Evolutionary conservation across 176 grass and related monocot species (phyloP), one percentile per base, ranked within the genome.

Genomic region (Zoysia pacifica): DNA sequence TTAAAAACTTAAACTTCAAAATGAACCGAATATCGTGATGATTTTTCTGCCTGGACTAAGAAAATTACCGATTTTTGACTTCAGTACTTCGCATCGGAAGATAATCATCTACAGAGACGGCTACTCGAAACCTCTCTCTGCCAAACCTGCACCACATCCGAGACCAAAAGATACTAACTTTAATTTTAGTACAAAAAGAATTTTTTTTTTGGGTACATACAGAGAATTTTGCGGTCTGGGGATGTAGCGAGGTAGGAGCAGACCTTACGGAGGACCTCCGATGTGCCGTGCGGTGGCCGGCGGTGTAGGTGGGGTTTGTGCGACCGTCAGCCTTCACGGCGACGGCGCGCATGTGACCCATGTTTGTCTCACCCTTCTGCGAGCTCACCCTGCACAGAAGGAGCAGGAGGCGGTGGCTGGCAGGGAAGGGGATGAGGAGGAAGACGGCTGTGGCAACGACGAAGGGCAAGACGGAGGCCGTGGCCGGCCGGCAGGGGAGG

Each of bases 21-120:
- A 48, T 44, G 19, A 86, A 59, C 3, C 1, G 64, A 44, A 48
- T 36, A 35, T 36, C 3, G 59, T 36, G 59, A 49, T 20, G 12
- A 14, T 46, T 12, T 1, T 86, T 74, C 13, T 67, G 54, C 43
- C 61, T 41, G 14, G 51, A 20, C 51, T 61, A 86, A 50, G 54
- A 28, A 75, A 49, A 45, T 75, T 83, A 91, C 96, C 90, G 70
- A 81, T 94, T 94, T 74, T 93, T 98, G 53, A 94, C 78, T 94
- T 98, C 96, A 68, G 82, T 81, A 63, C 96, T 98, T 69, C 86
- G 88, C 96, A 98, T 94, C 35, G 92, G 96, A 73, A 94, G 92
- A 77, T 94, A 85, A 73, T 94, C 77, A 85, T 89, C 82, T 19
- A 88, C 62, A 64, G 83, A 85, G 42, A 93, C 35, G 43, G 92